phyloP scores from a whole-genome alignment of 257 asterid genomes.

The Solanum piurae region DNA sequence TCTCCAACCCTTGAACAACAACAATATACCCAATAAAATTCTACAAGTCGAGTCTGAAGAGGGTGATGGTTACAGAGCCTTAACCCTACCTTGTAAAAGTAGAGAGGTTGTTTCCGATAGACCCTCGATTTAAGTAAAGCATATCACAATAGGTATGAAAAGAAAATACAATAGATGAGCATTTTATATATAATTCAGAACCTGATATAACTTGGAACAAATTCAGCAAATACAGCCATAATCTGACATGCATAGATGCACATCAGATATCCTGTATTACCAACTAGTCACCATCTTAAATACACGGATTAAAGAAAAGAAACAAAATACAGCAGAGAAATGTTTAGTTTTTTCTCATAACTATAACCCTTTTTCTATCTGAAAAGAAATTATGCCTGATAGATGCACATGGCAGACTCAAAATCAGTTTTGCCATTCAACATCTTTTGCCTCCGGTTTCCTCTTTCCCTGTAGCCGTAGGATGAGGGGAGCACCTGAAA shows the following conservation, averaged over 20 bases:
- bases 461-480: slow-evolving; percentile 36
- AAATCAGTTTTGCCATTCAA: slow-evolving; percentile 10
- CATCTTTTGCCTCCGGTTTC: slow-evolving; percentile 3
- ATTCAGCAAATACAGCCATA: background rate
- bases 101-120: background rate
- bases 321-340: slow-evolving; percentile 22
- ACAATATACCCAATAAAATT: too few species aligned
- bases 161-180: background rate
- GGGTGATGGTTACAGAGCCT: background rate
- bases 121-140: background rate
- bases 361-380: slow-evolving; percentile 33
- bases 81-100: background rate
- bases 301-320: slow-evolving; percentile 13
- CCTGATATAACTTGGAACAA: background rate
- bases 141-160: background rate
- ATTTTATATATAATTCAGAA: background rate
- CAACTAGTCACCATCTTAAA: slow-evolving; percentile 32
- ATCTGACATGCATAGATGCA: slow-evolving; percentile 23
- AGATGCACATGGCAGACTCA: slow-evolving; percentile 30
- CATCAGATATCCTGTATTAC: slow-evolving; percentile 30
- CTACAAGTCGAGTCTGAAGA: background rate
- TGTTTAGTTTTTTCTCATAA: slow-evolving; percentile 26
- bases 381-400: slow-evolving; percentile 39
- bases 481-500: slow-evolving; percentile 90
- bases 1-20: background rate